These are phyloP conservation scores for Apiotrichum domesticum DNA, from an alignment of 1,284 basidiomycete genomes.

Conservation along the genomic window DNA sequence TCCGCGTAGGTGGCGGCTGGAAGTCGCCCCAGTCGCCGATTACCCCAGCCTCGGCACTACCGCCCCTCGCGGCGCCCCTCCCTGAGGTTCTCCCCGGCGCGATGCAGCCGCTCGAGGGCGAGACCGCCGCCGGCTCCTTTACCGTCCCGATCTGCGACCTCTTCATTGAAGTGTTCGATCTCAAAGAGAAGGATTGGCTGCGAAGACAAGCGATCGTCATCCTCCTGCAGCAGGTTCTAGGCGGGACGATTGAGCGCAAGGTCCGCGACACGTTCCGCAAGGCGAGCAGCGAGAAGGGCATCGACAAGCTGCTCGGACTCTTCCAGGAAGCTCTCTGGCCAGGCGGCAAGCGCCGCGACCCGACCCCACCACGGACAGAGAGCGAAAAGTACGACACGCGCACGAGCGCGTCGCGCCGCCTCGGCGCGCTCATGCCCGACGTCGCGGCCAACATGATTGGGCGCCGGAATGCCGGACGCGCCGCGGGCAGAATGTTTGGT, in stretches of 20 bases:
- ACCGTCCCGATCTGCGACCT: slow-evolving; percentile 91
- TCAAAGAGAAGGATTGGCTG: slow-evolving; percentile 93
- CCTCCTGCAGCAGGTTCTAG: slow-evolving; percentile 89
- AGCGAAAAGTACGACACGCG: slow-evolving; percentile 73
- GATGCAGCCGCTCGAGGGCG: slow-evolving; percentile 67
- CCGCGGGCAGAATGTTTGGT: slow-evolving; percentile 82
- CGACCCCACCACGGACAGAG: slow-evolving; percentile 60
- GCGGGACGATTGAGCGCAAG: slow-evolving; percentile 86
- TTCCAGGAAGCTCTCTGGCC: slow-evolving; percentile 78
- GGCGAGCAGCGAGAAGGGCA: slow-evolving; percentile 57
- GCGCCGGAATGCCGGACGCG: slow-evolving; percentile 81
- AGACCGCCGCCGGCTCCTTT: slow-evolving; percentile 72
- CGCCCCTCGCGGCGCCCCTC: background rate
- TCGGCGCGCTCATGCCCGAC: slow-evolving; percentile 76
- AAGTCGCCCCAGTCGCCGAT: background rate
- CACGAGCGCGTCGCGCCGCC: slow-evolving; percentile 77
- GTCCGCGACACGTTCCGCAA: slow-evolving; percentile 67
- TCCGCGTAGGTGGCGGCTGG: slow-evolving; percentile 49
- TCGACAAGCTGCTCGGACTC: slow-evolving; percentile 60
- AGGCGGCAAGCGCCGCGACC: slow-evolving; percentile 62
- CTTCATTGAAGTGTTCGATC: slow-evolving; percentile 83
- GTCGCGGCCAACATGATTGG: slow-evolving; percentile 95
- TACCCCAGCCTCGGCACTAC: background rate
- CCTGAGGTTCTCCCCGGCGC: background rate
- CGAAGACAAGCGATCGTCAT: slow-evolving; percentile 93